These are phyloP conservation scores for Scheffersomyces parashehatae DNA, from an alignment of 1,139 yeast genomes.

Conservation along the genomic window DNA sequence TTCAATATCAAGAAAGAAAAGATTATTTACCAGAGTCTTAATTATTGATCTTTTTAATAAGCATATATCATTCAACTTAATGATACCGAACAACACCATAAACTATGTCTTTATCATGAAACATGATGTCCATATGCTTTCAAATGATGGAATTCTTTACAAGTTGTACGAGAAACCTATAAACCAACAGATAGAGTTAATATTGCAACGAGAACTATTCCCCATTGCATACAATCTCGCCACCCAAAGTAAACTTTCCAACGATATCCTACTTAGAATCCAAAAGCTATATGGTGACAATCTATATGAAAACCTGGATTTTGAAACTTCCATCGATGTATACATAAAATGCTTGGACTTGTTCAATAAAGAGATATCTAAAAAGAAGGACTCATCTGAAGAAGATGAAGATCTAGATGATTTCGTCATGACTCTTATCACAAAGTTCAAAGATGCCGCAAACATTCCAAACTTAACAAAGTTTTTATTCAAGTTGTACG, in stretches of 20 bases:
- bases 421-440: conserved; percentile 75
- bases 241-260: conserved; percentile 40
- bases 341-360: conserved; percentile 50
- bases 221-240: conserved; percentile 76
- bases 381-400: conserved; percentile 8
- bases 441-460: conserved; percentile 83
- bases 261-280: conserved; percentile 47
- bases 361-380: conserved; percentile 5
- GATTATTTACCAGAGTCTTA: conserved; percentile 48
- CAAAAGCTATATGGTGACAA: conserved; percentile 71
- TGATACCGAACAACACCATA: conserved; percentile 63
- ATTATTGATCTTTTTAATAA: conserved; percentile 70
- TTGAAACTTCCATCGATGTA: conserved; percentile 67
- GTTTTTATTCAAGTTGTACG: conserved; percentile 62
- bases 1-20: conserved; percentile 7
- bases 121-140: conserved; percentile 59
- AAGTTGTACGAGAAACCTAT: conserved; percentile 66
- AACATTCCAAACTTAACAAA: conserved; percentile 65
- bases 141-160: conserved; percentile 76
- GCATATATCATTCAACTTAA: conserved; percentile 67
- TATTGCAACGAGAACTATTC: conserved; percentile 70
- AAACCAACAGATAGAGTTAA: conserved; percentile 66
- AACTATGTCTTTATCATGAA: conserved; percentile 55
- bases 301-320: conserved; percentile 65
- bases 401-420: conserved; percentile 34